A percentile compares a stretch with the other conserved stretches of the same genome.
These are phyloP conservation scores for Solanum piurae DNA, from an alignment of 257 asterid genomes.

Conservation along the genomic window DNA sequence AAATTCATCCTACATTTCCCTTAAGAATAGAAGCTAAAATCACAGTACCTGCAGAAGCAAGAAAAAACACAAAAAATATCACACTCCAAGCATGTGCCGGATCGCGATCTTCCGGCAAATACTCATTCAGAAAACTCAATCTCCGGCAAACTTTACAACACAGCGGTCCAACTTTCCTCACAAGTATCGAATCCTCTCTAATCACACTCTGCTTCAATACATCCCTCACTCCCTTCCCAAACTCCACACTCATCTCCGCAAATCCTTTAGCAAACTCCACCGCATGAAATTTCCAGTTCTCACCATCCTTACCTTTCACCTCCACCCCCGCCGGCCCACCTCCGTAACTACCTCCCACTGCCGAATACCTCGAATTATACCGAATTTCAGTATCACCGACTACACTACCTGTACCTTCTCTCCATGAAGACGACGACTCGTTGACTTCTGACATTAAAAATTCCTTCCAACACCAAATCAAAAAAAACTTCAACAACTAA, in stretches of 20 bases:
- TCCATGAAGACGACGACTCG: conserved; percentile 46
- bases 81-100: conserved; percentile 78
- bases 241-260: conserved; percentile 87
- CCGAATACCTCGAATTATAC: conserved; percentile 11
- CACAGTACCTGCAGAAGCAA: conserved; percentile 53
- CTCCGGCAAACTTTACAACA: conserved; percentile 29
- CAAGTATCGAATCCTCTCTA: conserved; percentile 71
- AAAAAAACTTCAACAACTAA: conserved; percentile 12
- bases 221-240: conserved; percentile 89
- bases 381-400: conserved; percentile 13
- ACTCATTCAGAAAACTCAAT: conserved; percentile 66
- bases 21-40: background rate
- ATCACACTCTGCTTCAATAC: conserved; percentile 73
- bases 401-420: conserved; percentile 9
- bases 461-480: conserved; percentile 2
- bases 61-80: conserved; percentile 38
- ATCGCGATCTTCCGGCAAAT: conserved; percentile 97
- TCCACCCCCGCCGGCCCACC: conserved; percentile 5
- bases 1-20: background rate
- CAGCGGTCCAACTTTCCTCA: conserved; percentile 64
- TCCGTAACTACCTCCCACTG: background rate
- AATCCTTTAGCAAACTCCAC: conserved; percentile 88
- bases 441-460: conserved; percentile 54
- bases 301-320: conserved; percentile 6
- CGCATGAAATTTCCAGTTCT: conserved; percentile 56